phyloP scores from a whole-genome alignment of 1,284 basidiomycete genomes.

The Pholiota adiposa region DNA sequence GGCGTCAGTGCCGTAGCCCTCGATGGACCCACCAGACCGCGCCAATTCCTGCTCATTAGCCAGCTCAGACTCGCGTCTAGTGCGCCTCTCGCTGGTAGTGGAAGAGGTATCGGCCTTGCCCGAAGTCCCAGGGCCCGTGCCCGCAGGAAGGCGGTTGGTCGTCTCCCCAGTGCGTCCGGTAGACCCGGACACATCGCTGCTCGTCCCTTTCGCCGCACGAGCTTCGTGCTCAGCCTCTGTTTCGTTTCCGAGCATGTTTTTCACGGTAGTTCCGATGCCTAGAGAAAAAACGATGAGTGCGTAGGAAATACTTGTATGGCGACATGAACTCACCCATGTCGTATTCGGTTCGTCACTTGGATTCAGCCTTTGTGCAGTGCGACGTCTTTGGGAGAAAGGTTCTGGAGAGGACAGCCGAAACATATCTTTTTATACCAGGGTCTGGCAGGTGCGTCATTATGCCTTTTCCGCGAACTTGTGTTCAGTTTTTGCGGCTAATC shows the following conservation, averaged over 20 bases:
- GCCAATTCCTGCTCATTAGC: slow-evolving; percentile 15
- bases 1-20: slow-evolving; percentile 23
- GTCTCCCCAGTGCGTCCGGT: too few species aligned
- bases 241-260: slow-evolving; percentile 19
- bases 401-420: slow-evolving; percentile 3
- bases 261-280: slow-evolving; percentile 18
- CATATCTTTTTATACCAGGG: slow-evolving; percentile 4
- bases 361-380: not conserved
- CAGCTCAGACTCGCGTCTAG: not conserved
- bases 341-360: not conserved
- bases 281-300: not conserved
- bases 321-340: slow-evolving; percentile 1
- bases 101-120: not conserved
- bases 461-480: not conserved
- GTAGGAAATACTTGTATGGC: too few species aligned
- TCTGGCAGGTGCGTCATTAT: not conserved
- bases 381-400: not conserved
- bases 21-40: not conserved
- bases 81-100: not conserved
- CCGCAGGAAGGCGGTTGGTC: slow-evolving; percentile 11
- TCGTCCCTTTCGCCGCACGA: not conserved
- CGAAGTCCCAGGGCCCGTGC: slow-evolving; percentile 16
- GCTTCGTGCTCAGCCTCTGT: not conserved
- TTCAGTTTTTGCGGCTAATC: slow-evolving; percentile 3
- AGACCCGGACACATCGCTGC: too few species aligned